A percentile compares a stretch with the other conserved stretches of the same genome.
Conservation (phyloP, 768 basidiomycete species). For the Boletus edulis region DNA sequence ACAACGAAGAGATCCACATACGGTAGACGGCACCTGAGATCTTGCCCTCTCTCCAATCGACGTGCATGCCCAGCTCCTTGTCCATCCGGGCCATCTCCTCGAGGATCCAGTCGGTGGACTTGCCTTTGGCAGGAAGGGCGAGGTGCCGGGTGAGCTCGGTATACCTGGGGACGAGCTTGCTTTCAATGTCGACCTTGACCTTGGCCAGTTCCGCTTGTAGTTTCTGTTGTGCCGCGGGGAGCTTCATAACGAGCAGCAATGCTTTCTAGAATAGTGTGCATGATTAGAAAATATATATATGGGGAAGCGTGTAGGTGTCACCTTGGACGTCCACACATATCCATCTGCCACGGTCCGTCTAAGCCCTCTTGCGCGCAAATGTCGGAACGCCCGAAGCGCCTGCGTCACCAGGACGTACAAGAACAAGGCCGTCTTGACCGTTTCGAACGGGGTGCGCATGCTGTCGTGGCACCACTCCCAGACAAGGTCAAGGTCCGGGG, state of each 20-base stretch:
- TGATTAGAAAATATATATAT: not conserved
- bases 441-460: constrained; percentile 23
- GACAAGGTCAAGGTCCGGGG: not conserved
- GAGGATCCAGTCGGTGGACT: constrained; percentile 68
- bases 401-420: constrained; percentile 32
- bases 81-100: constrained; percentile 84
- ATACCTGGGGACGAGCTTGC: constrained; percentile 64
- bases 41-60: constrained; percentile 69
- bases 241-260: constrained; percentile 53
- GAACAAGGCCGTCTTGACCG: constrained; percentile 34
- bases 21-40: constrained; percentile 86
- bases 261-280: constrained; percentile 38
- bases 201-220: constrained; percentile 62
- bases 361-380: constrained; percentile 38
- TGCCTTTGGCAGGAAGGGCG: constrained; percentile 60
- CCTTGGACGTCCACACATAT: constrained; percentile 30
- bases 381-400: constrained; percentile 27
- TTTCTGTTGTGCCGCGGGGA: constrained; percentile 59
- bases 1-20: constrained; percentile 34
- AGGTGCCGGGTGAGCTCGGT: constrained; percentile 63
- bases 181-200: constrained; percentile 64
- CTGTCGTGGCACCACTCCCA: constrained; percentile 14
- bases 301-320: not conserved
- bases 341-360: constrained; percentile 22
- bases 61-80: constrained; percentile 41